phyloP scores from a whole-genome alignment of 495 filamentous ascomycete species.

The Xylaria flabelliformis region DNA sequence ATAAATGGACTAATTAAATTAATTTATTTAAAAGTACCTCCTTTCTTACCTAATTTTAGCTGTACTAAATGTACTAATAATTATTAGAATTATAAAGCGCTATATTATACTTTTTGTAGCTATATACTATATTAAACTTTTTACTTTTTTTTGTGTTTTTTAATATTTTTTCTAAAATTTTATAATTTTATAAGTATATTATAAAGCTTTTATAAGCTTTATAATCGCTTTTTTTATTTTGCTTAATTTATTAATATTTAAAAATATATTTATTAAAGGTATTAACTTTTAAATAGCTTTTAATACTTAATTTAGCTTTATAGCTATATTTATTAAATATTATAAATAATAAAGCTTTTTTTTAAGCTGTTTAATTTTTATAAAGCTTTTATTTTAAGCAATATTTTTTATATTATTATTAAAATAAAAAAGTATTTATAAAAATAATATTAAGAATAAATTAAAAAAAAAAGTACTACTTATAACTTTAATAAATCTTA shows the following conservation, averaged over 20 bases:
- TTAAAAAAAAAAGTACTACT: background rate
- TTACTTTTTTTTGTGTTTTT: background rate
- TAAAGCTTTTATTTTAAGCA: background rate
- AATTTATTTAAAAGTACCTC: too few species aligned
- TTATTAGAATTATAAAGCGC: background rate
- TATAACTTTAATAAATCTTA: background rate
- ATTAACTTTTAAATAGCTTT: background rate
- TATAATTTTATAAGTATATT: background rate
- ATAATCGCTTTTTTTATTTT: background rate
- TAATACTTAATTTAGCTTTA: background rate
- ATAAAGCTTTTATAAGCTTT: background rate
- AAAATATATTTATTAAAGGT: background rate
- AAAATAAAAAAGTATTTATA: background rate
- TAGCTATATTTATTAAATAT: background rate
- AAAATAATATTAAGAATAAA: background rate
- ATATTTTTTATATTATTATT: background rate
- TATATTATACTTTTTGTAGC: background rate
- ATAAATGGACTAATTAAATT: too few species aligned
- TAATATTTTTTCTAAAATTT: background rate
- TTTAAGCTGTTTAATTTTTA: background rate
- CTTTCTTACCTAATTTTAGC: too few species aligned
- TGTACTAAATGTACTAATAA: too few species aligned
- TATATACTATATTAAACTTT: background rate
- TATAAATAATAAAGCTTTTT: background rate
- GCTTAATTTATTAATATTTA: background rate